Evolutionary conservation across 2,329 filamentous ascomycete genomes (phyloP), one percentile per base, ranked within the genome.

Genomic region (Colletotrichum karsti): DNA sequence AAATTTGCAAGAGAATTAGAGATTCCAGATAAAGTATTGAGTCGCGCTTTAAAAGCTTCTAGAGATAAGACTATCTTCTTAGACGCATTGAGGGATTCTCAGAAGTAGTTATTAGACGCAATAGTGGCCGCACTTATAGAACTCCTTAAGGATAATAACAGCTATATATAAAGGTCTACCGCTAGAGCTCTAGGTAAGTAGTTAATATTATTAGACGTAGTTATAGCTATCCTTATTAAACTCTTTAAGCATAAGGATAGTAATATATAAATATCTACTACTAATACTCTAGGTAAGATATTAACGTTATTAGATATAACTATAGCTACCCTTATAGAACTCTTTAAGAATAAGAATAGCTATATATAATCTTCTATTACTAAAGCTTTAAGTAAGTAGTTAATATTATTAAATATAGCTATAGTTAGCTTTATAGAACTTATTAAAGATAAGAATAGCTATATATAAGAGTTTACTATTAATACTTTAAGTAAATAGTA

Each of bases 1-100:
- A 41, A 33, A 2, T 44, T 73, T 10, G 48, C 61, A 35, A 60
- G 50, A 28, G 69, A 72, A 66, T 57, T 64, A 50, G 70, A 72
- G 28, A 65, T 69, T 61, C 67, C 69, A 46, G 66, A 71, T n/a
- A 22, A n/a, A 33, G 57, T 68, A 20, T 61, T 72, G 30, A 8
- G 18, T 42, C 13, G 39, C 39, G 54, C 48, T 12, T 59, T 75
- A 12, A 13, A 3, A 33, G 18, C 15, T 35, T 54, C 65, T 39
- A 35, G 5, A 22, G 22, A 35, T 26, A 22, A 9, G 4, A 2
- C 12, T 9, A 4, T 37, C 6, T 5, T 59, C 20, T 37, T 59
- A 7, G 5, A 12, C 3, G 24, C 2, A 7, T 18, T 59, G 7
- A 2, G 3, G 3, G 2, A 9, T 35, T 50, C 30, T 59, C 2